Conservation (phyloP, 352 stramenopile species). For the Plasmopara halstedii region DNA sequence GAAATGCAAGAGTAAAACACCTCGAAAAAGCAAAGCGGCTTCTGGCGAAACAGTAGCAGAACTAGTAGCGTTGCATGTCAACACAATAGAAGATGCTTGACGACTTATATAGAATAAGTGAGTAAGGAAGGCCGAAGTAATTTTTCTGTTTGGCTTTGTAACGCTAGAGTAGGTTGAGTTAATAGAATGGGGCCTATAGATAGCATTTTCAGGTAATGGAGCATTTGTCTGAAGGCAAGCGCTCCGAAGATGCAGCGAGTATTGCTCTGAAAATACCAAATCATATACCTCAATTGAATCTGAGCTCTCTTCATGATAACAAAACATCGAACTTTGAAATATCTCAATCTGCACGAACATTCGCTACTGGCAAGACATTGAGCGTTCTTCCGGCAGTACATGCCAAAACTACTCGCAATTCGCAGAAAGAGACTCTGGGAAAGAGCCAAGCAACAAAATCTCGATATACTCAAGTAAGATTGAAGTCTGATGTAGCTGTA, state of each 20-base stretch:
- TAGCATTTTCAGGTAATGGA: constrained; percentile 5
- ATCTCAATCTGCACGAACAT: not conserved
- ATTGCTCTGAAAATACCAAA: not conserved
- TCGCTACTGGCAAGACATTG: not conserved
- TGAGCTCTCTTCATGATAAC: not conserved
- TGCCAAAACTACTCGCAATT: constrained; percentile 6
- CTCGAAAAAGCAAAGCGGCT: constrained; percentile 1
- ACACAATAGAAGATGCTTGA: not conserved
- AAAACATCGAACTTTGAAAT: not conserved
- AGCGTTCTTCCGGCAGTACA: constrained; percentile 11
- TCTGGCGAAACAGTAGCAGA: constrained; percentile 3
- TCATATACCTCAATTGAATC: not conserved
- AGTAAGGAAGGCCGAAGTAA: not conserved
- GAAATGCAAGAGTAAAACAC: constrained; percentile 13
- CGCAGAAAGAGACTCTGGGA: not conserved
- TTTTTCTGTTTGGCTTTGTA: not conserved
- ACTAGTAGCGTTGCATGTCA: not conserved
- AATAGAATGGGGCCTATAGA: too few species aligned
- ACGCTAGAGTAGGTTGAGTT: too few species aligned
- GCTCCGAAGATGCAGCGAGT: constrained; percentile 1
- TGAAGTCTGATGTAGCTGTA: not conserved
- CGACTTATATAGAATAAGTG: too few species aligned
- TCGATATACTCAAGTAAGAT: constrained; percentile 13
- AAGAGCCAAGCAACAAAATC: constrained; percentile 16
- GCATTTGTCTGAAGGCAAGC: constrained; percentile 1